A percentile compares a stretch with the other conserved stretches of the same genome.
Conservation (phyloP, 2,329 filamentous ascomycete genomes). For the Trichoderma sp. region DNA sequence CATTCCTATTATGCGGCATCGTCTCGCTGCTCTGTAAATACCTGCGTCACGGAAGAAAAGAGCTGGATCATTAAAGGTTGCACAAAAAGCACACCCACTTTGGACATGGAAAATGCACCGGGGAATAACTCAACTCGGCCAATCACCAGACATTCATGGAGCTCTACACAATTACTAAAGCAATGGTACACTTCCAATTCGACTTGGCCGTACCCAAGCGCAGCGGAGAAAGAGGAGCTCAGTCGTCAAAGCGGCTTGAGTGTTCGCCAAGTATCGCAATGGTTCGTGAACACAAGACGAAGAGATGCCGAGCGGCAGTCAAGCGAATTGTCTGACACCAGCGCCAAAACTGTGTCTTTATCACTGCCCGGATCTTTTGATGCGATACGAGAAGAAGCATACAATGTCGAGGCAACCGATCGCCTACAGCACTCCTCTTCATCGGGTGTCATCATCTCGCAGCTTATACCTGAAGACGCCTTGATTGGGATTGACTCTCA, state of each 20-base stretch:
- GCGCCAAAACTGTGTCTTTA: neutral
- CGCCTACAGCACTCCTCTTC: neutral
- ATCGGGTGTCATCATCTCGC: neutral
- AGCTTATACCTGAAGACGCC: neutral
- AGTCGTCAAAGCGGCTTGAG: neutral
- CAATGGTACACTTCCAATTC: neutral
- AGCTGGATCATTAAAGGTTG: neutral
- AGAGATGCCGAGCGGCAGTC: neutral
- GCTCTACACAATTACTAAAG: neutral
- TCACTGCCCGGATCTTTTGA: neutral
- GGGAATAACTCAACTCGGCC: neutral
- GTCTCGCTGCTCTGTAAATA: neutral
- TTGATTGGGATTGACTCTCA: neutral
- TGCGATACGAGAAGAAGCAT: neutral
- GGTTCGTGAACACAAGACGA: neutral
- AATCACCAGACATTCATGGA: neutral
- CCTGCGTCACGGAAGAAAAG: neutral
- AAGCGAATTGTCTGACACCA: neutral
- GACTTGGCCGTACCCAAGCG: neutral
- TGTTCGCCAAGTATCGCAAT: neutral
- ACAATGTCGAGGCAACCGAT: neutral
- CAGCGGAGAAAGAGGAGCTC: neutral
- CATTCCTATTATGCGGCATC: rapidly evolving
- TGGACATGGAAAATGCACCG: neutral
- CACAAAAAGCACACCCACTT: neutral